These are phyloP conservation scores for Triticum timopheevii DNA, from an alignment of 176 grass and related monocot species.

Conservation along the genomic window DNA sequence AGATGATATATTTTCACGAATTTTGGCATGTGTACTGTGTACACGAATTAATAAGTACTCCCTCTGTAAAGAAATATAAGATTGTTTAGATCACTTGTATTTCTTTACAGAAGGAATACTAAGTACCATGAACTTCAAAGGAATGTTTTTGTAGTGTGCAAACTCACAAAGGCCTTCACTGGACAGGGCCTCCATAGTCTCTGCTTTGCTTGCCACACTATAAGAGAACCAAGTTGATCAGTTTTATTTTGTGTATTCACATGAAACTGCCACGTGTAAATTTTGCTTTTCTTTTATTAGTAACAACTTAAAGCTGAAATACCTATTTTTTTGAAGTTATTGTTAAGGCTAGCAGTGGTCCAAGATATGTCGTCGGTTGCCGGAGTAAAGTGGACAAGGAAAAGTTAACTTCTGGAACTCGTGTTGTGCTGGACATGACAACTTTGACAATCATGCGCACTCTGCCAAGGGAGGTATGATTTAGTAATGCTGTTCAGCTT, in stretches of 20 bases:
- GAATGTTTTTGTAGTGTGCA: not conserved
- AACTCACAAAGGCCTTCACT: not conserved
- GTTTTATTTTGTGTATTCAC: not conserved
- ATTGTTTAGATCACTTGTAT: too few species aligned
- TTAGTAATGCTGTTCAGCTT: not conserved
- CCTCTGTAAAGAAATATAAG: too few species aligned
- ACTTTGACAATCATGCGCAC: conserved; percentile 98
- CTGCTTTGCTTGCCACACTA: not conserved
- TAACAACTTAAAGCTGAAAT: conserved; percentile 27
- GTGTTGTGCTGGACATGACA: conserved; percentile 99
- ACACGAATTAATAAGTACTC: not conserved
- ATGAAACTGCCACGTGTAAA: not conserved
- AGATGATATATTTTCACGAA: not conserved
- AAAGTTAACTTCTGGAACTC: conserved; percentile 93
- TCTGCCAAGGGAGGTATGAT: conserved; percentile 83
- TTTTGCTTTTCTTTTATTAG: conserved; percentile 3
- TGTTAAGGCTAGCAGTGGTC: conserved; percentile 98
- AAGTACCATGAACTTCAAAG: not conserved
- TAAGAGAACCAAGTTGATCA: not conserved
- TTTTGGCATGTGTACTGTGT: not conserved
- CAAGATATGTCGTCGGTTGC: conserved; percentile 96
- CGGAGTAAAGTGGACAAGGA: conserved; percentile 99
- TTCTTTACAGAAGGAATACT: not conserved
- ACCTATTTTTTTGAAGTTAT: conserved; percentile 62
- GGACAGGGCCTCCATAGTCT: not conserved